phyloP scores from a whole-genome alignment of 108 stramenopile species.

The Stephanodiscus minutulus region DNA sequence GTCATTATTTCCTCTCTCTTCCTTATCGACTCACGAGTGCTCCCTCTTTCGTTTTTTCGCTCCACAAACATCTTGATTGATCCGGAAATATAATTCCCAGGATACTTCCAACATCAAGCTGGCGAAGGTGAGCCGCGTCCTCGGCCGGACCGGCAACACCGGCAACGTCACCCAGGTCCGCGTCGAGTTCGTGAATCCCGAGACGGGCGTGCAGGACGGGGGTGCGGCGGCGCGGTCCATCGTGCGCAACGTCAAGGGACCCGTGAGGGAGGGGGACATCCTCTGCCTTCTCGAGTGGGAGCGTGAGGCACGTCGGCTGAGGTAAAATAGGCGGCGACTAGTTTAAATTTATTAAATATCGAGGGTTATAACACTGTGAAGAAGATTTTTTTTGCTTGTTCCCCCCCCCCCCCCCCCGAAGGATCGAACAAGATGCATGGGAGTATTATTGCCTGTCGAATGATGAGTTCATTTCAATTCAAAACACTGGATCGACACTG shows the following conservation, averaged over 20 bases:
- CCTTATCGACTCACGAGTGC: background rate
- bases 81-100: conserved; percentile 78
- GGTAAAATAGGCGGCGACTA: no score
- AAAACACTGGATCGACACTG: no score
- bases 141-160: conserved; percentile 99
- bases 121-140: conserved; percentile 96
- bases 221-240: conserved; percentile 79
- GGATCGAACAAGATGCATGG: no score
- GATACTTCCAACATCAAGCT: conserved; percentile 67
- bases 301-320: conserved; percentile 98
- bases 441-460: no score
- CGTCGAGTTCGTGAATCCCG: conserved; percentile 99
- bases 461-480: no score
- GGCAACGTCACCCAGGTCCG: conserved; percentile 99
- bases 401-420: no score
- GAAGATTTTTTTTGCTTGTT: no score
- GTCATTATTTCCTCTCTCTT: background rate
- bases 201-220: conserved; percentile 60
- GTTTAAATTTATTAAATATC: no score
- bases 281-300: conserved; percentile 99
- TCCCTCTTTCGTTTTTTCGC: background rate
- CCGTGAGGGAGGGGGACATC: conserved; percentile 98
- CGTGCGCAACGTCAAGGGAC: conserved; percentile 99
- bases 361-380: no score
- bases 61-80: background rate